phyloP scores from a whole-genome alignment of 306 rosid genomes.

The Rosa lucieae region DNA sequence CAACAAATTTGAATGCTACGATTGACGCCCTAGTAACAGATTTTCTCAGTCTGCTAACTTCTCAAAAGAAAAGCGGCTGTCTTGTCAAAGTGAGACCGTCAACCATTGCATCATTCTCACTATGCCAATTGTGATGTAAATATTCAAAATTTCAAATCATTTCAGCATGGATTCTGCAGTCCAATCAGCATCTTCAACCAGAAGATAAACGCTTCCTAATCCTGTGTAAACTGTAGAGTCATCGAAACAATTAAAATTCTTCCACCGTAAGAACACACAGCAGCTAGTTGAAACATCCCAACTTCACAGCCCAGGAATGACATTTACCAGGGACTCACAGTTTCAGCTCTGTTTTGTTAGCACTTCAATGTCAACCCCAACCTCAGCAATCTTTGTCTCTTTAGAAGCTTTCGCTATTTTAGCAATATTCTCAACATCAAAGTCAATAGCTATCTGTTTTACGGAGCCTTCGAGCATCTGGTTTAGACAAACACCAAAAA shows the following conservation, averaged over 20 bases:
- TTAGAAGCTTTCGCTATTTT: constrained; percentile 65
- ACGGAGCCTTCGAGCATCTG: constrained; percentile 89
- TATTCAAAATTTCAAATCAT: neutral
- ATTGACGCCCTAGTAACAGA: neutral
- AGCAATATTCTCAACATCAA: constrained; percentile 79
- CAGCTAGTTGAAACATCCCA: neutral
- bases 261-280: neutral
- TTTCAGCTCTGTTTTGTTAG: constrained; percentile 50
- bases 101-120: neutral
- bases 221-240: neutral
- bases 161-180: neutral
- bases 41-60: neutral
- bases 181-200: neutral
- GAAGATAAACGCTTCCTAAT: neutral
- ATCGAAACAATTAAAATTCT: neutral
- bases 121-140: neutral
- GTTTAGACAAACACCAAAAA: neutral
- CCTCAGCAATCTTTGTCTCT: constrained; percentile 77
- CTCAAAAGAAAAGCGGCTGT: neutral
- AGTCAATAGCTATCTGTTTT: constrained; percentile 73
- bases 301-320: neutral
- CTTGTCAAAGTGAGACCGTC: neutral
- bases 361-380: constrained; percentile 79
- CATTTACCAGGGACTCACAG: constrained; percentile 3
- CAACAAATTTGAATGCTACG: neutral